Conservation (phyloP, 345 rosid species). For the Arabis hirsuta region DNA sequence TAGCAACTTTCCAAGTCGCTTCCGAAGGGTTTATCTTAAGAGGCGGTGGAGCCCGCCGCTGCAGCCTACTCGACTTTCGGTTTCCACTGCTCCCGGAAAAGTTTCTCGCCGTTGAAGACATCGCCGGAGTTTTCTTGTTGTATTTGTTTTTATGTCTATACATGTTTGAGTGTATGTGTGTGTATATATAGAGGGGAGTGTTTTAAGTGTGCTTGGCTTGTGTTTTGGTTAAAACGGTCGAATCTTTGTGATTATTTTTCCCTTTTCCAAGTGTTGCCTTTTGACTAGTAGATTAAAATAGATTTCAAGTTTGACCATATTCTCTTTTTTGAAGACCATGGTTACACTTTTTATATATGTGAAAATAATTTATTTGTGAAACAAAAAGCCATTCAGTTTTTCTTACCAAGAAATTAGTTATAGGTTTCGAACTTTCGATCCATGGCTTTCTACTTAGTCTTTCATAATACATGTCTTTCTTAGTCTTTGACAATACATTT, state of each 20-base stretch:
- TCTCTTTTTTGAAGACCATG: constrained; percentile 31
- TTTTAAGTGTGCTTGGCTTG: constrained; percentile 32
- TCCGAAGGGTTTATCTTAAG: constrained; percentile 59
- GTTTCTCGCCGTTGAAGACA: constrained; percentile 42
- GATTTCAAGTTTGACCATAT: constrained; percentile 43
- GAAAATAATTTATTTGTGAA: neutral
- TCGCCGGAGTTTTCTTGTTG: constrained; percentile 29
- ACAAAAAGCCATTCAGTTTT: neutral
- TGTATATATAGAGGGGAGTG: constrained; percentile 18
- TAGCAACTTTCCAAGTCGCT: constrained; percentile 75
- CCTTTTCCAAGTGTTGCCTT: constrained; percentile 31
- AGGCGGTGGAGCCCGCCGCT: constrained; percentile 77
- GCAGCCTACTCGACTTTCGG: constrained; percentile 63
- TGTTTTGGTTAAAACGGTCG: constrained; percentile 36
- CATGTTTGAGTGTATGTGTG: neutral
- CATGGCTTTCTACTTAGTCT: neutral
- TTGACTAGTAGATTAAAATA: constrained; percentile 25
- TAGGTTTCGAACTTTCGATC: neutral
- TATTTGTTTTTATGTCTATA: neutral
- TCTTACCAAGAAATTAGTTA: neutral
- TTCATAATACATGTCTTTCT: neutral
- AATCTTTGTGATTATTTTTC: constrained; percentile 32
- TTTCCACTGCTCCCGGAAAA: constrained; percentile 17
- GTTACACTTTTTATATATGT: neutral
- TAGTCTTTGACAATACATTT: neutral